Evolutionary conservation across 495 filamentous ascomycete species (phyloP).

Genomic region (Neurospora discreta): DNA sequence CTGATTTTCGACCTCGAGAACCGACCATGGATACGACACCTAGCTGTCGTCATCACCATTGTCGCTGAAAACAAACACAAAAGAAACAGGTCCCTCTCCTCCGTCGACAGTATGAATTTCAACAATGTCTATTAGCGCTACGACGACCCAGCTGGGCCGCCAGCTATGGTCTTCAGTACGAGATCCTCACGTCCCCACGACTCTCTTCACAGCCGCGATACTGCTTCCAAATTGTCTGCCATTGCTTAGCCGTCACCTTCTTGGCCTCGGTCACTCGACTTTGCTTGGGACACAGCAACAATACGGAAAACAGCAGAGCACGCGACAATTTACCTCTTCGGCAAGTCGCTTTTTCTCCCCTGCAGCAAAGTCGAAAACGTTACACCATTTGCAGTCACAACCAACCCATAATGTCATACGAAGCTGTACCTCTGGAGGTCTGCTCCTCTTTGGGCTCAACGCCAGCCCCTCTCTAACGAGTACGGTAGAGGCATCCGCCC

Average conservation of each 20-base stretch:
- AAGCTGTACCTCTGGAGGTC: constrained; percentile 33
- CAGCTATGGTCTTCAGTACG: constrained; percentile 34
- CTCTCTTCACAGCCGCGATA: constrained; percentile 18
- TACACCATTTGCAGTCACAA: constrained; percentile 1
- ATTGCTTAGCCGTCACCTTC: constrained; percentile 4
- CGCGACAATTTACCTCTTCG: background rate
- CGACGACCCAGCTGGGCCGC: constrained; percentile 34
- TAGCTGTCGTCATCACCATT: background rate
- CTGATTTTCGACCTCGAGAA: background rate
- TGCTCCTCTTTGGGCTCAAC: constrained; percentile 27
- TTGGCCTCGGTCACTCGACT: constrained; percentile 4
- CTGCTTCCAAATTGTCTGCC: constrained; percentile 18
- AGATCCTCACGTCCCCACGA: constrained; percentile 19
- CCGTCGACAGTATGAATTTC: constrained; percentile 24
- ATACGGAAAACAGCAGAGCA: constrained; percentile 1
- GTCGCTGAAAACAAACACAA: background rate
- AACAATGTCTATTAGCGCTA: constrained; percentile 36
- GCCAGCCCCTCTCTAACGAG: constrained; percentile 29
- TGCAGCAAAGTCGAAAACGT: constrained; percentile 7
- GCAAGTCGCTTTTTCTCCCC: constrained; percentile 3
- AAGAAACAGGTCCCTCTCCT: background rate
- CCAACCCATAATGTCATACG: constrained; percentile 21
- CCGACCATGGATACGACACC: background rate
- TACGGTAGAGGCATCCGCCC: constrained; percentile 26
- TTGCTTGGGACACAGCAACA: background rate